phyloP scores from a whole-genome alignment of 208 protist genomes.

The Vickermania spadyakhi region DNA sequence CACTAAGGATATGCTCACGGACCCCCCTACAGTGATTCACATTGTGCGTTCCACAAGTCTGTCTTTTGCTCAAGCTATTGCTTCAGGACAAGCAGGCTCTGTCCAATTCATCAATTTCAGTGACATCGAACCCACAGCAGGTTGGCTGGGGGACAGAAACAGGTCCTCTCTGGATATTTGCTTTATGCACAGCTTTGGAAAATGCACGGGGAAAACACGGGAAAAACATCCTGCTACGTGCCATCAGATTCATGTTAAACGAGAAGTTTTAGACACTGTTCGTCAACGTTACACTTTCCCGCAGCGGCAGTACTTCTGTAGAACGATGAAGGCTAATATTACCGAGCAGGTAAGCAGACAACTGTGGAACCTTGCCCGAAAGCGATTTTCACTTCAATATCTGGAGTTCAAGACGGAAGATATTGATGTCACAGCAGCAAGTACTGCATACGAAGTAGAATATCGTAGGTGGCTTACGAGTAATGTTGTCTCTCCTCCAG shows the following conservation, averaged over 20 bases:
- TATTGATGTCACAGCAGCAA: conserved; percentile 31
- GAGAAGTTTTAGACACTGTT: conserved; percentile 20
- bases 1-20: conserved; percentile 35
- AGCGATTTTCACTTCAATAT: conserved; percentile 32
- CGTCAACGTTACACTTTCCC: conserved; percentile 28
- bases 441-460: conserved; percentile 35
- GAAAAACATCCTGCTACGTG: conserved; percentile 35
- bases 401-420: conserved; percentile 42
- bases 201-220: conserved; percentile 36
- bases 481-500: conserved; percentile 3
- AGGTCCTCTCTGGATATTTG: conserved; percentile 41
- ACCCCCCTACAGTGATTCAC: conserved; percentile 32
- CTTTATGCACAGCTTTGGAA: conserved; percentile 63
- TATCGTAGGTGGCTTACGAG: conserved; percentile 41
- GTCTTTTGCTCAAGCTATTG: conserved; percentile 7
- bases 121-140: conserved; percentile 41
- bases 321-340: conserved; percentile 50
- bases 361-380: conserved; percentile 28
- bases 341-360: conserved; percentile 30
- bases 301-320: conserved; percentile 38
- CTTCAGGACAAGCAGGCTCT: conserved; percentile 4
- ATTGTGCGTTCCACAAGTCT: conserved; percentile 16
- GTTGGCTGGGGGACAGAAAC: conserved; percentile 42
- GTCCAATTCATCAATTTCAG: conserved; percentile 21
- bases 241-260: conserved; percentile 46